These are phyloP conservation scores for Pythium aquatile DNA, from an alignment of 352 stramenopile species.

Conservation along the genomic window DNA sequence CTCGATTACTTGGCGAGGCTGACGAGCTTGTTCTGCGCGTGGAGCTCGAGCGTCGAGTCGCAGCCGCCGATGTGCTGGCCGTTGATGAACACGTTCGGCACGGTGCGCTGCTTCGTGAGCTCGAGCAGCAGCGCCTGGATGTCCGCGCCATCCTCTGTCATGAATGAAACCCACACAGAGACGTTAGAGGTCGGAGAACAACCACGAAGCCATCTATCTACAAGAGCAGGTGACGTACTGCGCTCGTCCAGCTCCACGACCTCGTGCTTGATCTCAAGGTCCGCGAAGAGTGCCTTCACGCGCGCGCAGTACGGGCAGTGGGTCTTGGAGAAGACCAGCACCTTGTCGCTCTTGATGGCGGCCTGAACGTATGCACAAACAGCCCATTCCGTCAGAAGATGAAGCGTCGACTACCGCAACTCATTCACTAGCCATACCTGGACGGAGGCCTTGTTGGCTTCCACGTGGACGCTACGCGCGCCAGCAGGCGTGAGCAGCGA, in stretches of 20 bases:
- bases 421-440: constrained; percentile 30
- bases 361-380: constrained; percentile 29
- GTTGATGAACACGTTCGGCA: constrained; percentile 99
- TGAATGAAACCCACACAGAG: neutral
- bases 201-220: too few relatives aligned
- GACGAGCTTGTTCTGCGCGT: constrained; percentile 55
- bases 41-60: constrained; percentile 63
- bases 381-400: neutral
- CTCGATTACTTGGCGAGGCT: constrained; percentile 45
- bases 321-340: constrained; percentile 96
- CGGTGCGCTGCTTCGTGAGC: constrained; percentile 94
- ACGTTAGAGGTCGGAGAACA: neutral
- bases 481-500: constrained; percentile 11
- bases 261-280: constrained; percentile 63
- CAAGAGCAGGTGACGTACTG: constrained; percentile 24
- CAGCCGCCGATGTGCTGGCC: constrained; percentile 95
- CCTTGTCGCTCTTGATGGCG: constrained; percentile 60
- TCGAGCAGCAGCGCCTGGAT: constrained; percentile 91
- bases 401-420: constrained; percentile 2
- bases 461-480: constrained; percentile 51
- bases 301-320: constrained; percentile 92
- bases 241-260: constrained; percentile 71
- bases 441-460: constrained; percentile 59
- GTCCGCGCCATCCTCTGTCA: constrained; percentile 73
- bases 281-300: constrained; percentile 88